A percentile compares a stretch with the other conserved stretches of the same genome.
Evolutionary conservation across 2,329 filamentous ascomycete species (phyloP).

Genomic region (Sclerotinia minor): DNA sequence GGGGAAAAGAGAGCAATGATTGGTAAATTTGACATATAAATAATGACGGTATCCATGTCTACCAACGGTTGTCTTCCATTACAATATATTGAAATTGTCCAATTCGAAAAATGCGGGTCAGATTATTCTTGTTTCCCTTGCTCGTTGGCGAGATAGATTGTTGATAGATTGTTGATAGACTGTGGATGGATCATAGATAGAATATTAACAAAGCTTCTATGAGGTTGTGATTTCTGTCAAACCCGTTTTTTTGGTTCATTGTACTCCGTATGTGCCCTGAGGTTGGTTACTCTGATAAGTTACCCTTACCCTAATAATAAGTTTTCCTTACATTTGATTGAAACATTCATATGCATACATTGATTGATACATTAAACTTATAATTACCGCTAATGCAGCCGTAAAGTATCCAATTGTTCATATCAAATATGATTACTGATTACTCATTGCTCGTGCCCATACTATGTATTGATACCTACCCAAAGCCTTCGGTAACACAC

Average conservation of each 20-base stretch:
- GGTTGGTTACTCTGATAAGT: neutral
- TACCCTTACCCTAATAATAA: no score
- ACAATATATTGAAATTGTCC: slow-evolving; percentile 8
- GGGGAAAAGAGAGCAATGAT: neutral
- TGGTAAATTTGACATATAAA: neutral
- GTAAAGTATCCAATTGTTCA: no score
- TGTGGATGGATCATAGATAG: no score
- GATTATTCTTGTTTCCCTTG: neutral
- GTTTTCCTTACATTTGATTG: no score
- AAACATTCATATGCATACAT: no score
- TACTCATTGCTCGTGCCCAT: no score
- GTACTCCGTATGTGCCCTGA: neutral
- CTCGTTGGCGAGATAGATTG: neutral
- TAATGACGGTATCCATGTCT: neutral
- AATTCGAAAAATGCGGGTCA: slow-evolving; percentile 1
- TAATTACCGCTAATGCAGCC: no score
- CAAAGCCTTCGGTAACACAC: no score
- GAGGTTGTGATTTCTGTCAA: neutral
- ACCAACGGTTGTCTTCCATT: neutral
- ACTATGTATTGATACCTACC: no score
- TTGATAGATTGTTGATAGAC: no score
- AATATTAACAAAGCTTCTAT: neutral
- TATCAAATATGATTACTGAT: no score
- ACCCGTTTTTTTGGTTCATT: neutral
- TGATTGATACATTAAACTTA: no score